Conservation (phyloP, 1,139 yeast species). For the Sugiyamaella pinicola region DNA sequence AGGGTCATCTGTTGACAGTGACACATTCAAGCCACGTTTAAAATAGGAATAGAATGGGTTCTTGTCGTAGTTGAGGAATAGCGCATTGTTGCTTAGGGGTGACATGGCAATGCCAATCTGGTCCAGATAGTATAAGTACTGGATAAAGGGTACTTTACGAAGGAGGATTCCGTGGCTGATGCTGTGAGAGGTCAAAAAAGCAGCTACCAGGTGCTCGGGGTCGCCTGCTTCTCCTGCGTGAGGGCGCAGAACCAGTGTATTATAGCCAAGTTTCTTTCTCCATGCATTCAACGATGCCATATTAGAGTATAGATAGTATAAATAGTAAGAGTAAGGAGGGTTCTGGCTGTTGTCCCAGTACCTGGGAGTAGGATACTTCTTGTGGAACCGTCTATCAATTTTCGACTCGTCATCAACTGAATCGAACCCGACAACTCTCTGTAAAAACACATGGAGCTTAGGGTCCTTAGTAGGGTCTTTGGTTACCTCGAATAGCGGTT, state of each 20-base stretch:
- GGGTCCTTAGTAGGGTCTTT: conserved; percentile 84
- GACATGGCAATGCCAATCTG: conserved; percentile 99
- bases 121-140: conserved; percentile 87
- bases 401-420: conserved; percentile 98
- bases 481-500: conserved; percentile 92
- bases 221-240: conserved; percentile 99
- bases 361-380: conserved; percentile 78
- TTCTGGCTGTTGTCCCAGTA: conserved; percentile 76
- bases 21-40: conserved; percentile 89
- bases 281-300: conserved; percentile 82
- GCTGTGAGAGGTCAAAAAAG: conserved; percentile 86
- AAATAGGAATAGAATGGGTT: conserved; percentile 89
- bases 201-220: conserved; percentile 91
- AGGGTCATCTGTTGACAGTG: conserved; percentile 91
- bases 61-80: conserved; percentile 92
- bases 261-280: conserved; percentile 71
- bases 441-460: conserved; percentile 80
- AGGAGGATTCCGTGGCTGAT: conserved; percentile 93
- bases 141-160: conserved; percentile 92
- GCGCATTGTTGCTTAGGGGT: conserved; percentile 93
- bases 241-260: conserved; percentile 90
- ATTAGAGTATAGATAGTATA: conserved; percentile 86
- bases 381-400: conserved; percentile 75
- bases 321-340: conserved; percentile 97
- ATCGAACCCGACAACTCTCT: conserved; percentile 95